phyloP scores from a whole-genome alignment of 1,284 basidiomycete species.

The Tetrapyrgos nigripes region DNA sequence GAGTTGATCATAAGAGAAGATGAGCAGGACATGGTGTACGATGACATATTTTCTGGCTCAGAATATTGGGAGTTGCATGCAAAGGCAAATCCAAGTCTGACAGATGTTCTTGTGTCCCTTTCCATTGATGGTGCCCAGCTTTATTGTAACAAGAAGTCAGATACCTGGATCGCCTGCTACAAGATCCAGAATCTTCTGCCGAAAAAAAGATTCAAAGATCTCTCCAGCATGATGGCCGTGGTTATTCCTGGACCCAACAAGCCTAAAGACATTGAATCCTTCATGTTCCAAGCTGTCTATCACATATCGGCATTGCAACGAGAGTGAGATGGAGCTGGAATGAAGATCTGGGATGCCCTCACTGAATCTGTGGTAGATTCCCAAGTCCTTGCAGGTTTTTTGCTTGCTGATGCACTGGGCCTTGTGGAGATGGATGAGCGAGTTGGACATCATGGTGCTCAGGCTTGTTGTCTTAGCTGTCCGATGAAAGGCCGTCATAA shows the following conservation, averaged over 20 bases:
- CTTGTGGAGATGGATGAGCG: slow-evolving; percentile 36
- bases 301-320: slow-evolving; percentile 37
- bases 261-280: slow-evolving; percentile 43
- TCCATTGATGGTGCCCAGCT: slow-evolving; percentile 44
- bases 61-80: too few relatives aligned
- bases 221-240: slow-evolving; percentile 20
- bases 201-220: too few relatives aligned
- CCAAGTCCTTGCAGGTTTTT: slow-evolving; percentile 28
- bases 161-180: slow-evolving; percentile 37
- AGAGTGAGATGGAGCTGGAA: slow-evolving; percentile 24
- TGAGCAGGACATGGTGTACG: slow-evolving; percentile 20
- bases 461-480: too few relatives aligned
- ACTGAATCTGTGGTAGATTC: slow-evolving; percentile 12
- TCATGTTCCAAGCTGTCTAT: slow-evolving; percentile 38
- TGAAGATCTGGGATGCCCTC: slow-evolving; percentile 35
- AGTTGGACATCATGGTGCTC: slow-evolving; percentile 40
- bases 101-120: too few relatives aligned
- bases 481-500: too few relatives aligned
- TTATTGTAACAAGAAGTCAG: slow-evolving; percentile 35
- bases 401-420: slow-evolving; percentile 24
- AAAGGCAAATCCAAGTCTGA: too few relatives aligned
- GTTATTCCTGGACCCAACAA: slow-evolving; percentile 39
- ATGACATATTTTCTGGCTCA: slow-evolving; percentile 25
- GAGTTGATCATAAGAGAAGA: slow-evolving; percentile 14
- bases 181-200: too few relatives aligned